These are phyloP conservation scores for Venturia effusa DNA, from an alignment of 2,329 filamentous ascomycete species.

Conservation along the genomic window DNA sequence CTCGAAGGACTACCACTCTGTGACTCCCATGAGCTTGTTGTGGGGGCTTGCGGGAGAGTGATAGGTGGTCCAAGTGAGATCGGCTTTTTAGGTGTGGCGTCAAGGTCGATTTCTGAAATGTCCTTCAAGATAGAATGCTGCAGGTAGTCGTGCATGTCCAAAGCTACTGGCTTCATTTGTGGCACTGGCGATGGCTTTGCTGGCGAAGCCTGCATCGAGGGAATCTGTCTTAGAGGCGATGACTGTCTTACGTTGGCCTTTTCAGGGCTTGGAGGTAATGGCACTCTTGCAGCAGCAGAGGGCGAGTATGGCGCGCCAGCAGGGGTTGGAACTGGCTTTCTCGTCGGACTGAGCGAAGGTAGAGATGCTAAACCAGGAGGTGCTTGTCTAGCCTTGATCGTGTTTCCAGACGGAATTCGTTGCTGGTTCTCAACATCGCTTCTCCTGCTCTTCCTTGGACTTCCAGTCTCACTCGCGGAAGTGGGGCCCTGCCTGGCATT, in stretches of 20 bases:
- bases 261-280: slow-evolving; percentile 35
- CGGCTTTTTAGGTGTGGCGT: slow-evolving; percentile 7
- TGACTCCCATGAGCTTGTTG: not conserved
- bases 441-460: slow-evolving; percentile 9
- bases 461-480: slow-evolving; percentile 7
- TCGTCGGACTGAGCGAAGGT: slow-evolving; percentile 30
- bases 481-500: slow-evolving; percentile 48
- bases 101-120: slow-evolving; percentile 21
- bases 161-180: slow-evolving; percentile 19
- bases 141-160: slow-evolving; percentile 35
- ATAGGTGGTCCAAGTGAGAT: slow-evolving; percentile 1
- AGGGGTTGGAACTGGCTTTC: slow-evolving; percentile 18
- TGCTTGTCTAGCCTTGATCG: slow-evolving; percentile 5
- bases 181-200: slow-evolving; percentile 12
- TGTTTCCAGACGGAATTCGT: slow-evolving; percentile 11
- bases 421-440: slow-evolving; percentile 10
- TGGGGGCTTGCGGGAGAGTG: not conserved
- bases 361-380: slow-evolving; percentile 2
- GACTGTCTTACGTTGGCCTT: slow-evolving; percentile 18
- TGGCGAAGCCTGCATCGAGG: not conserved
- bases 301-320: slow-evolving; percentile 24
- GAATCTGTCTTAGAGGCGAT: not conserved
- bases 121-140: slow-evolving; percentile 36
- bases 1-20: slow-evolving; percentile 9
- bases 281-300: slow-evolving; percentile 30